phyloP scores from a whole-genome alignment of 306 rosid species.

The Neltuma alba region DNA sequence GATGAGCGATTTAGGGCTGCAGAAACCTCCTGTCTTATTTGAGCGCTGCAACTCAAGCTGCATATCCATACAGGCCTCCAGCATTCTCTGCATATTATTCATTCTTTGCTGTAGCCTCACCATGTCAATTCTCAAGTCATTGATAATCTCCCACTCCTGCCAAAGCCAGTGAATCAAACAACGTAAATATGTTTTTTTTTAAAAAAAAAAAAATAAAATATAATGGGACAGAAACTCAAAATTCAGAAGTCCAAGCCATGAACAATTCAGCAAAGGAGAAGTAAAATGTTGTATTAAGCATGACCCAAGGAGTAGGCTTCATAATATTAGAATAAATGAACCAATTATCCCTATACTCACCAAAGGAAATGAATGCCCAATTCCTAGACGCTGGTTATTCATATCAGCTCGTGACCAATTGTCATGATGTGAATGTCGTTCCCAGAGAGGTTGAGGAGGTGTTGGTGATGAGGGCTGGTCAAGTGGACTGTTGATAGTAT shows the following conservation, averaged over 20 bases:
- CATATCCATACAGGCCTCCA: slow-evolving; percentile 99
- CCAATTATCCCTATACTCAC: background rate
- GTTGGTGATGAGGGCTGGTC: slow-evolving; percentile 59
- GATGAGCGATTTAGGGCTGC: slow-evolving; percentile 87
- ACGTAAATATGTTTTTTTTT: background rate
- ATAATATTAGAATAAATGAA: background rate
- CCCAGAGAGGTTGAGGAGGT: slow-evolving; percentile 73
- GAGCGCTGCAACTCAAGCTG: slow-evolving; percentile 98
- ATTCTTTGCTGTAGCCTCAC: slow-evolving; percentile 93
- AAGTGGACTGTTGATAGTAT: slow-evolving; percentile 49
- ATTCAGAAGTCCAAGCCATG: slow-evolving; percentile 24
- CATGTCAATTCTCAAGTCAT: slow-evolving; percentile 96
- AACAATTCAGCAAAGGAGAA: slow-evolving; percentile 41
- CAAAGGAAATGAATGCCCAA: slow-evolving; percentile 50
- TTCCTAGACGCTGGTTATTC: slow-evolving; percentile 73
- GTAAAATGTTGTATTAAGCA: slow-evolving; percentile 16
- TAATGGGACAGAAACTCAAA: slow-evolving; percentile 13
- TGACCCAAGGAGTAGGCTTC: background rate
- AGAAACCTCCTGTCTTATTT: slow-evolving; percentile 92
- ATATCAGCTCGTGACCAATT: slow-evolving; percentile 71
- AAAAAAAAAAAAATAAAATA: background rate
- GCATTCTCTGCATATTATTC: slow-evolving; percentile 91
- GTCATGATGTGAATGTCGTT: slow-evolving; percentile 63
- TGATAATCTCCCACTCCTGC: slow-evolving; percentile 89
- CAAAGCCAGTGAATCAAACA: slow-evolving; percentile 12